Base-by-base conservation (phyloP, 2,329 filamentous ascomycete genomes). In the Sporothrix brasiliensis region DNA sequence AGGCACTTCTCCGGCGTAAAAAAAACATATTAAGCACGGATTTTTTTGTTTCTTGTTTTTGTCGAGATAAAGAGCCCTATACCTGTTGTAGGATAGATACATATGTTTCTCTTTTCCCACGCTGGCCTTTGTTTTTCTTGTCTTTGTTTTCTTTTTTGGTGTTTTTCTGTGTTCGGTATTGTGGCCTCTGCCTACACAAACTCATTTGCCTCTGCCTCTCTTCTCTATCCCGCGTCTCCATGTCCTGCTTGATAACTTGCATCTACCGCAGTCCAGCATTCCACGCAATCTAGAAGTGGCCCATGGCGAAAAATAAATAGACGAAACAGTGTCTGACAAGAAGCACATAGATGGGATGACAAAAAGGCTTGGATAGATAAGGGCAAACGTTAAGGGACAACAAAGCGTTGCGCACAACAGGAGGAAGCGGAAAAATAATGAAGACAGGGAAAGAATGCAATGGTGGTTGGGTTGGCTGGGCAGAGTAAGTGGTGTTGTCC, bases 81-180 rank as follows among this genome's bases (percentile, higher is more conserved):
- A 30, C 61, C 47, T 49, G 54, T 44, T 21, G 44, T 34, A 65
- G 61, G 16, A 50, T 50, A 65, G 61, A 65, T 65, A 65, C 61
- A 65, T 50, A 49, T 65, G n/a, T 24, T 47, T 49, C 60, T 24
- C 24, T 65, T 27, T 47, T 9, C 21, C 41, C 16, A 27, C 44
- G 13, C 44, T 16, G 41, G 41, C 3, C 4, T 60, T 60, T 11
- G 54, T 39, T 58, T 58, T 58, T 34, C 9, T 10, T 10, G 13
- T 10, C 27, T 60, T 60, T 2, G 2, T 11, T 14, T 44, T 3
- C 24, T 3, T 11, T 7, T 39, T 41, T 41, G 19, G 56, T 60
- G 41, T 60, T 24, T 19, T 16, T 56, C 4, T 4, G 10, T 4
- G 24, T 56, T 56, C 7, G 24, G 53, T 41, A 39, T 24, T 41